phyloP scores from a whole-genome alignment of 164 flowering plant genomes.

The Amborella trichopoda region DNA sequence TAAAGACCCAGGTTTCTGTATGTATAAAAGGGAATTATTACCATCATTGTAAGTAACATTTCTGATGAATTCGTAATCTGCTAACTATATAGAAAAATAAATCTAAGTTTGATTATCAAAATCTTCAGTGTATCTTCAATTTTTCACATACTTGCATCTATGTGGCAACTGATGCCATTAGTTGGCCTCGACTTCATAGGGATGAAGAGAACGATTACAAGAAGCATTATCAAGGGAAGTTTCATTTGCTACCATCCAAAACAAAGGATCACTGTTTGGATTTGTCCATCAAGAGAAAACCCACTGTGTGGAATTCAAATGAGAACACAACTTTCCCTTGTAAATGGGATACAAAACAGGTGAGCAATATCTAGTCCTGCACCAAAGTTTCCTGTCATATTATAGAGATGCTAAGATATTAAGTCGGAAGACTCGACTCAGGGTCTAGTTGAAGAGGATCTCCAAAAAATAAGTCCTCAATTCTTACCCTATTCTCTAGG shows the following conservation, averaged over 20 bases:
- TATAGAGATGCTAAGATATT: no score
- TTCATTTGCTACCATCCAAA: slow-evolving; percentile 29
- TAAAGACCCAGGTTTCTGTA: slow-evolving; percentile 32
- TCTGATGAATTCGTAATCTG: background rate
- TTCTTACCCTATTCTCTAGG: no score
- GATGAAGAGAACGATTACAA: slow-evolving; percentile 21
- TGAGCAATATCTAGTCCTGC: slow-evolving; percentile 6
- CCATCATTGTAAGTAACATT: slow-evolving; percentile 22
- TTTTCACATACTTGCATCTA: background rate
- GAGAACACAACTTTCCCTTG: slow-evolving; percentile 47
- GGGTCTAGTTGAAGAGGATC: no score
- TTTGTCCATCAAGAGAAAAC: slow-evolving; percentile 40
- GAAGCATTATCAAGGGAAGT: slow-evolving; percentile 22
- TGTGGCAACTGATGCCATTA: background rate
- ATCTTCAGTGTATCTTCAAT: background rate
- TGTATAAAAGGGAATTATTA: slow-evolving; percentile 28
- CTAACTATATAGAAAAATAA: no score
- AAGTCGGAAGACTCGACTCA: no score
- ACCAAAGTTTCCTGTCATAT: background rate
- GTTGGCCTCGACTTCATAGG: no score
- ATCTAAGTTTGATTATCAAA: no score
- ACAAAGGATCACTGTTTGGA: slow-evolving; percentile 35
- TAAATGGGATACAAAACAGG: slow-evolving; percentile 56
- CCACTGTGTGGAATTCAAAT: slow-evolving; percentile 26
- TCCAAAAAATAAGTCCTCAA: no score